Evolutionary conservation across 164 flowering plant genomes (phyloP), one percentile per base, ranked within the genome.

Genomic region (Protea cynaroides): DNA sequence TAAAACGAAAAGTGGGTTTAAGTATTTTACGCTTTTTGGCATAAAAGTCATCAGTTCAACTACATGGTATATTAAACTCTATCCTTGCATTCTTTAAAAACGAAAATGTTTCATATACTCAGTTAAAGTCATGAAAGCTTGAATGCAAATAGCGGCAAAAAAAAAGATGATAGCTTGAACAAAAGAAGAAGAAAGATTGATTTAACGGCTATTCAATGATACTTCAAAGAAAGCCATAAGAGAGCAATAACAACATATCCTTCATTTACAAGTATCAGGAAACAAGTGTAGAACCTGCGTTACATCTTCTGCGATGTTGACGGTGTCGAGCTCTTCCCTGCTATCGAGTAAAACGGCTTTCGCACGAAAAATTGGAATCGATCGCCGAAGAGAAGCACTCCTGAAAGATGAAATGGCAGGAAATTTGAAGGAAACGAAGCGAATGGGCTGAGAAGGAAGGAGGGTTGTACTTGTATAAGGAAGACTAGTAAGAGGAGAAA

Each of bases 291-390:
- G 58, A 49, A 85, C 90, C 92, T 89, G 92, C 34, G 92, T 84
- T 13, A 85, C 90, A 53, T 89, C 86, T 21, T 89, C 89, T 5
- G 96, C 96, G 51, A 89, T 89, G 67, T 86, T 86, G 68, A 89
- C 87, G 7, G 81, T 21, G 15, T 80, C 84, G 4, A 59, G 24
- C 15, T 74, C 79, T 53, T 67, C 70, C 62, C 53, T 72, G 24
- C 47, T 65, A 53, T 17, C 46, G 25, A 62, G 56, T 6, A 78
- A 50, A 50, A 60, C 58, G 72, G 74, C 63, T 61, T 68, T 57
- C 3, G 73, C 65, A 18, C 72, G 58, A 62, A 66, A 47, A 47
- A 51, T 29, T 18, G 64, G 25, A 21, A 25, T 22, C 18, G 53
- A 44, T 43, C 49, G 47, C 53, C 60, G 57, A 17, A 52, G 7